Evolutionary conservation across 2,329 filamentous ascomycete species (phyloP).

Genomic region (Trichoderma polysporum): DNA sequence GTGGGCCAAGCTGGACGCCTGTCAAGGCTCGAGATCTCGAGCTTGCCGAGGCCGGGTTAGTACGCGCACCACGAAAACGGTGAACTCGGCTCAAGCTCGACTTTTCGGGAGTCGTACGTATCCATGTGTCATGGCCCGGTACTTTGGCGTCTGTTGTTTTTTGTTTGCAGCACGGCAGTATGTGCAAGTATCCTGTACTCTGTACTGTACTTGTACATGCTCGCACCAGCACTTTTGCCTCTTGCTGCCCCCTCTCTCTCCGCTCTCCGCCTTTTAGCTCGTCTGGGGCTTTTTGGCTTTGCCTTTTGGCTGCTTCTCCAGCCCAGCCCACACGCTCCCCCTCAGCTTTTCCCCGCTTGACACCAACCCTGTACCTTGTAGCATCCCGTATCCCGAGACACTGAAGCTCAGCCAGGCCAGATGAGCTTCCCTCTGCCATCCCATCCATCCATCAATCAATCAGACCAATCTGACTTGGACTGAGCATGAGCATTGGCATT

Average conservation of each 20-base stretch:
- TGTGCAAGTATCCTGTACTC: too few species aligned
- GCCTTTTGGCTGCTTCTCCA: not conserved
- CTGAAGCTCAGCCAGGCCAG: not conserved
- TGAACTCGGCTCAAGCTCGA: not conserved
- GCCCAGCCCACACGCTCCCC: constrained; percentile 5
- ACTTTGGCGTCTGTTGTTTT: not conserved
- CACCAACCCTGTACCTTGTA: not conserved
- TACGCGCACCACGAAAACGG: not conserved
- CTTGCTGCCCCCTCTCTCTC: not conserved
- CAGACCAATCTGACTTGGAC: not conserved
- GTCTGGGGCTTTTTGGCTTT: not conserved
- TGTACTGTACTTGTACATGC: not conserved
- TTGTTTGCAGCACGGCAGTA: not conserved
- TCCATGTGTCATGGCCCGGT: constrained; percentile 9
- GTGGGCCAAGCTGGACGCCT: constrained; percentile 2
- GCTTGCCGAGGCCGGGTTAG: constrained; percentile 18
- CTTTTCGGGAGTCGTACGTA: not conserved
- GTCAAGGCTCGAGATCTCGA: not conserved
- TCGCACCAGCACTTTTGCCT: not conserved
- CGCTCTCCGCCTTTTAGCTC: constrained; percentile 1
- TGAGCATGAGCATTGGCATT: not conserved
- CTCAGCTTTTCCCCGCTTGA: constrained; percentile 19
- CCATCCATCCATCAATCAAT: not conserved
- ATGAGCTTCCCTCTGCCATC: not conserved
- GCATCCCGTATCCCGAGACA: not conserved